phyloP scores from a whole-genome alignment of 768 basidiomycete genomes.

The Lactarius psammicola region DNA sequence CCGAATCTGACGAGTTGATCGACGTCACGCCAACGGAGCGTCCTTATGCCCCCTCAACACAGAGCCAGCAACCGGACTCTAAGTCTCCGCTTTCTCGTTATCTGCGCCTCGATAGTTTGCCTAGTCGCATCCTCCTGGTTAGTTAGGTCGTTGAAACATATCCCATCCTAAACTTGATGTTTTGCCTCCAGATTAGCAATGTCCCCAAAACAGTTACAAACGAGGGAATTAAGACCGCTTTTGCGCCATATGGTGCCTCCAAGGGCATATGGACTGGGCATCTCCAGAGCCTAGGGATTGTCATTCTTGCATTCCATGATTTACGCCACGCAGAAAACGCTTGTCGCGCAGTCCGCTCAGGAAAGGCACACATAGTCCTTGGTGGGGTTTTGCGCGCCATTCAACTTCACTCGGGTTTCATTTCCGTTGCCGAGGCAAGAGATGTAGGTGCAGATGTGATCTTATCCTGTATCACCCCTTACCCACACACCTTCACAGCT shows the following conservation, averaged over 20 bases:
- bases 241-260: conserved; percentile 23
- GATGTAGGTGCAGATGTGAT: conserved; percentile 22
- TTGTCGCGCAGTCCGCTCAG: conserved; percentile 22
- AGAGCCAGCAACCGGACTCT: conserved; percentile 6
- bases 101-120: conserved; percentile 13
- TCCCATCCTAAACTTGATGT: not conserved
- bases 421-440: conserved; percentile 27
- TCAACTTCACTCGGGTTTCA: conserved; percentile 25
- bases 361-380: conserved; percentile 18
- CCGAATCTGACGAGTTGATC: conserved; percentile 3
- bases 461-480: not conserved
- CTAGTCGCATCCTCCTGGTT: conserved; percentile 36
- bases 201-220: conserved; percentile 13
- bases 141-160: conserved; percentile 6
- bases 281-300: conserved; percentile 22
- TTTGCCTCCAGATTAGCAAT: conserved; percentile 27
- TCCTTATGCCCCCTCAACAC: conserved; percentile 4
- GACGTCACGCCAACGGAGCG: conserved; percentile 21
- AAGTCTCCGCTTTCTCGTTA: conserved; percentile 3
- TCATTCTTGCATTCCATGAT: conserved; percentile 29
- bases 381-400: conserved; percentile 16
- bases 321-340: conserved; percentile 26
- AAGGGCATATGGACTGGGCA: conserved; percentile 30
- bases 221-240: conserved; percentile 25
- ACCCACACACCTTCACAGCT: conserved; percentile 13